Evolutionary conservation across 2,329 filamentous ascomycete species (phyloP).

Genomic region (Phialemoniopsis sp.): DNA sequence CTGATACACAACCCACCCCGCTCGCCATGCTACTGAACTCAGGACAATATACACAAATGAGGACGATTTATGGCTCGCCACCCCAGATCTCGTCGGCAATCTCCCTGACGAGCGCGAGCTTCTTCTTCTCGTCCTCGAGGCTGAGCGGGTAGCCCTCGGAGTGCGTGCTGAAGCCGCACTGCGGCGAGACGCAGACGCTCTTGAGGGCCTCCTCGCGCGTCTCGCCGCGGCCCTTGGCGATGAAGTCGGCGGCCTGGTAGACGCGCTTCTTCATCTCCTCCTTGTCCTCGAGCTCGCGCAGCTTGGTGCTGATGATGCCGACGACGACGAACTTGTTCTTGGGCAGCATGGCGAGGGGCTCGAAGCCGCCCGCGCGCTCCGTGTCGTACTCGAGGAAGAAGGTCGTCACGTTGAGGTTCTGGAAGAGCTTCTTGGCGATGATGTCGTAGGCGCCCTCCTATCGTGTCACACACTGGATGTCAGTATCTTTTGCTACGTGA

Average conservation of each 20-base stretch:
- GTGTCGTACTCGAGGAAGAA: conserved; percentile 71
- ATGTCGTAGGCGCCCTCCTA: conserved; percentile 60
- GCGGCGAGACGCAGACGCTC: conserved; percentile 64
- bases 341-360: conserved; percentile 58
- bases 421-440: conserved; percentile 63
- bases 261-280: conserved; percentile 59
- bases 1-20: no score
- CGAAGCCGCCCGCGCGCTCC: conserved; percentile 59
- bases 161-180: conserved; percentile 73
- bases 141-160: conserved; percentile 67
- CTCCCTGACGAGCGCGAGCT: conserved; percentile 65
- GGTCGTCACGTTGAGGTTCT: conserved; percentile 58
- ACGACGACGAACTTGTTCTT: conserved; percentile 60
- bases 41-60: neutral
- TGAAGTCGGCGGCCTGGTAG: conserved; percentile 58
- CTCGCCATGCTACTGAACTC: no score
- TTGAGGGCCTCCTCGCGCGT: conserved; percentile 63
- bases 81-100: conserved; percentile 74
- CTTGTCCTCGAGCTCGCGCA: conserved; percentile 58
- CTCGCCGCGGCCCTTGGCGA: conserved; percentile 64
- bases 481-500: no score
- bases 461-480: no score
- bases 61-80: conserved; percentile 28
- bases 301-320: conserved; percentile 60
- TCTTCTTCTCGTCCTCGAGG: conserved; percentile 68